Percentiles rank a stretch among this genome's conserved stretches.
Conservation (phyloP, 306 rosid species). For the Urtica urens region DNA sequence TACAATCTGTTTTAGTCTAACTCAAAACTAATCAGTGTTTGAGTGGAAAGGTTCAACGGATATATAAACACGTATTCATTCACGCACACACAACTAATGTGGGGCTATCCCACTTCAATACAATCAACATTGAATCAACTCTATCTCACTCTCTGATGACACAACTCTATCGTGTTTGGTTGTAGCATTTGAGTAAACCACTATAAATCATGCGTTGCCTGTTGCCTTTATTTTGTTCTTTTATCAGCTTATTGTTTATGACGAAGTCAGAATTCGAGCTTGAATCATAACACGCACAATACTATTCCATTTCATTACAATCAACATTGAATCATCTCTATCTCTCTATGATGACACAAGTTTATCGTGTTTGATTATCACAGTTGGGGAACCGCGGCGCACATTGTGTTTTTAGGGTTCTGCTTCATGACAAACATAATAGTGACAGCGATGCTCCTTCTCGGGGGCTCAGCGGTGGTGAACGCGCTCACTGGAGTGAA, state of each 20-base stretch:
- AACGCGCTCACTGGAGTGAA: slow-evolving; percentile 88
- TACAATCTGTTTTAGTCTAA: slow-evolving; percentile 14
- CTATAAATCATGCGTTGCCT: not conserved
- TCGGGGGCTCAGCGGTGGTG: slow-evolving; percentile 92
- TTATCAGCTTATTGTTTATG: too few relatives aligned
- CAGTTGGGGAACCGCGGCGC: slow-evolving; percentile 89
- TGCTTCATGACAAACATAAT: slow-evolving; percentile 81
- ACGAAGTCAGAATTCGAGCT: too few relatives aligned
- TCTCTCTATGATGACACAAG: not conserved
- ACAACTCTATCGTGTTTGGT: too few relatives aligned
- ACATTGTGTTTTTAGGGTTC: slow-evolving; percentile 70
- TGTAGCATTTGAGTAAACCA: not conserved
- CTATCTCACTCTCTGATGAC: too few relatives aligned
- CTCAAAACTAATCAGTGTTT: not conserved
- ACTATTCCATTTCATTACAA: too few relatives aligned
- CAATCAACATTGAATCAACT: too few relatives aligned
- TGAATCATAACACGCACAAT: too few relatives aligned
- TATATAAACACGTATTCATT: too few relatives aligned
- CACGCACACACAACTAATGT: too few relatives aligned
- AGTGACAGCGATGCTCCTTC: slow-evolving; percentile 90
- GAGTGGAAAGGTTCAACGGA: too few relatives aligned
- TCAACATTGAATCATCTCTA: not conserved
- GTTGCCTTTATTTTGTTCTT: too few relatives aligned
- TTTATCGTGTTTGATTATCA: slow-evolving; percentile 15
- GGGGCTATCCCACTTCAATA: too few relatives aligned